These are phyloP conservation scores for Acer yangbiense DNA, from an alignment of 345 rosid species.

Conservation along the genomic window DNA sequence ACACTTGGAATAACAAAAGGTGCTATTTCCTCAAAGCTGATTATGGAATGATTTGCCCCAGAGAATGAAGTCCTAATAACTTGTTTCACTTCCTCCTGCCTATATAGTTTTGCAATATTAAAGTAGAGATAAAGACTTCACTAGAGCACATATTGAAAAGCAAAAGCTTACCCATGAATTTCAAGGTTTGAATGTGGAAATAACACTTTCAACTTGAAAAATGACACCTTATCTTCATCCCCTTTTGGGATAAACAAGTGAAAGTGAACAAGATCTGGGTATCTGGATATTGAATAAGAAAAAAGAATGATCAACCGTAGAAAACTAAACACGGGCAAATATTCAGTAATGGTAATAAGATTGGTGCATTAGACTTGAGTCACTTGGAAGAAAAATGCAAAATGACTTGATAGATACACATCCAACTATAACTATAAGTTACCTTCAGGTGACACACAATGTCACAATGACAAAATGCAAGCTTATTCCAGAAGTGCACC, in stretches of 20 bases:
- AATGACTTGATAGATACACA: not conserved
- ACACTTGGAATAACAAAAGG: constrained; percentile 38
- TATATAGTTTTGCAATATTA: constrained; percentile 24
- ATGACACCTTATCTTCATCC: constrained; percentile 36
- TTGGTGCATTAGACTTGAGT: not conserved
- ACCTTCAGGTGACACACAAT: not conserved
- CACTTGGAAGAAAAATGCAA: not conserved
- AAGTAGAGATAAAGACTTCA: not conserved
- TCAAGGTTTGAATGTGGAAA: constrained; percentile 48
- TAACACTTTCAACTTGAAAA: constrained; percentile 46
- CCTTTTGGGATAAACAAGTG: constrained; percentile 51
- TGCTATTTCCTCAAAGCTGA: constrained; percentile 28
- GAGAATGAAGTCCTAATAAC: constrained; percentile 15
- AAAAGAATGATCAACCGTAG: not conserved
- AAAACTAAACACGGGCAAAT: not conserved
- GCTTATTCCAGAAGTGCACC: not conserved
- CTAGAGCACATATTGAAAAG: not conserved
- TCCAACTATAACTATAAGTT: not conserved
- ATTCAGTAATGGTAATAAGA: not conserved
- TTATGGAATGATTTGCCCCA: constrained; percentile 15
- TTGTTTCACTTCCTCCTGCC: constrained; percentile 43
- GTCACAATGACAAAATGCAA: too few relatives aligned
- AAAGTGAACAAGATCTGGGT: constrained; percentile 38
- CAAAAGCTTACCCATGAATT: constrained; percentile 36
- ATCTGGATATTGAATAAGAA: constrained; percentile 26